Conservation (phyloP, 257 asterid species). For the Solanum etuberosum region DNA sequence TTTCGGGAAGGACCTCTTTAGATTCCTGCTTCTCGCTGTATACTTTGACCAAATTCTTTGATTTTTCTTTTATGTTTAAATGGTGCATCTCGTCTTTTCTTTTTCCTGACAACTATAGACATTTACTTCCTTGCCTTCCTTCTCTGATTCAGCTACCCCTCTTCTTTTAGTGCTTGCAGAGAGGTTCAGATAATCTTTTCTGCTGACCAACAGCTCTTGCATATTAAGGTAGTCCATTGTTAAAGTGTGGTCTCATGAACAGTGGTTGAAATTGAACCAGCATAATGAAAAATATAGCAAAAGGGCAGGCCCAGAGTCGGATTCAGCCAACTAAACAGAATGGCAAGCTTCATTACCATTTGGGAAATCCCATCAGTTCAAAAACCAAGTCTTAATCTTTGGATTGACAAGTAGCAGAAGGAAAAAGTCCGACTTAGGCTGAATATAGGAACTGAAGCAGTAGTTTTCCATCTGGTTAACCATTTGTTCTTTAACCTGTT, state of each 20-base stretch:
- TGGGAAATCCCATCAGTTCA: background rate
- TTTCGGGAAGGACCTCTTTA: background rate
- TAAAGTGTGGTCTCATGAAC: background rate
- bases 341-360: background rate
- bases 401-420: background rate
- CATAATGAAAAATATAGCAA: background rate
- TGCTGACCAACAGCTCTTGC: background rate
- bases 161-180: background rate
- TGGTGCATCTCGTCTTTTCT: background rate
- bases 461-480: background rate
- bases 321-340: background rate
- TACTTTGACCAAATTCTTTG: background rate
- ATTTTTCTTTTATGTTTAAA: background rate
- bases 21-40: background rate
- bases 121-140: background rate
- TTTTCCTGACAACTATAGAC: background rate
- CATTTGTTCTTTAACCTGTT: background rate
- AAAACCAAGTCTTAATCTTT: background rate
- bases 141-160: background rate
- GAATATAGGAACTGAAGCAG: background rate
- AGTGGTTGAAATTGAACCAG: background rate
- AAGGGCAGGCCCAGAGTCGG: background rate
- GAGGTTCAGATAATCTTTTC: background rate
- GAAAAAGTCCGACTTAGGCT: background rate
- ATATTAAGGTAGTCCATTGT: background rate